Evolutionary conservation across 257 asterid genomes (phyloP).

Genomic region (Coffea eugenioides): DNA sequence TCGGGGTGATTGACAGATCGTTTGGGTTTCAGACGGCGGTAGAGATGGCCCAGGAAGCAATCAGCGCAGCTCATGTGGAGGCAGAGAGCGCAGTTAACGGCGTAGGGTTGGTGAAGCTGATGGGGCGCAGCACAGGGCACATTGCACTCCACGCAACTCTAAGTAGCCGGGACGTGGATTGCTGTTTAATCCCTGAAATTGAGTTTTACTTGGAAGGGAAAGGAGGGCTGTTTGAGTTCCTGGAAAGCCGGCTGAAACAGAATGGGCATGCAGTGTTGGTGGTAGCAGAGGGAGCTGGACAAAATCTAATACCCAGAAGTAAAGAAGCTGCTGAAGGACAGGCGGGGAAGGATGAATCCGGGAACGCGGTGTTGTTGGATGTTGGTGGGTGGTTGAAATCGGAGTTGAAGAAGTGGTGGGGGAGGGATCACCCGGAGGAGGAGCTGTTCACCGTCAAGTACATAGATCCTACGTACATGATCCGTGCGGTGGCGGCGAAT

Average conservation of each 20-base stretch:
- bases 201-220: constrained; percentile 62
- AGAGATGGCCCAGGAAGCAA: constrained; percentile 92
- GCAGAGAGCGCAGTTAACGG: constrained; percentile 84
- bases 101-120: constrained; percentile 74
- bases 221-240: constrained; percentile 70
- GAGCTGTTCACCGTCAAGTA: constrained; percentile 61
- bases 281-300: constrained; percentile 85
- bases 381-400: constrained; percentile 81
- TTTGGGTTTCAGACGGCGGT: constrained; percentile 87
- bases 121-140: constrained; percentile 92
- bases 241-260: constrained; percentile 33
- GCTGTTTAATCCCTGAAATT: constrained; percentile 75
- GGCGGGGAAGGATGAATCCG: constrained; percentile 68
- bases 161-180: constrained; percentile 78
- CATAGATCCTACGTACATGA: constrained; percentile 84
- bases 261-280: constrained; percentile 69
- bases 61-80: constrained; percentile 68
- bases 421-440: constrained; percentile 48
- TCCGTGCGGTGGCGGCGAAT: constrained; percentile 68
- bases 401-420: constrained; percentile 82
- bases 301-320: constrained; percentile 47
- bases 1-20: constrained; percentile 71
- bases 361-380: constrained; percentile 67
- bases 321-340: constrained; percentile 23
- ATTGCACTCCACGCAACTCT: constrained; percentile 73